Evolutionary conservation across 108 stramenopile species (phyloP), one percentile per base, ranked within the genome.

Genomic region (Nitzschia sp.): DNA sequence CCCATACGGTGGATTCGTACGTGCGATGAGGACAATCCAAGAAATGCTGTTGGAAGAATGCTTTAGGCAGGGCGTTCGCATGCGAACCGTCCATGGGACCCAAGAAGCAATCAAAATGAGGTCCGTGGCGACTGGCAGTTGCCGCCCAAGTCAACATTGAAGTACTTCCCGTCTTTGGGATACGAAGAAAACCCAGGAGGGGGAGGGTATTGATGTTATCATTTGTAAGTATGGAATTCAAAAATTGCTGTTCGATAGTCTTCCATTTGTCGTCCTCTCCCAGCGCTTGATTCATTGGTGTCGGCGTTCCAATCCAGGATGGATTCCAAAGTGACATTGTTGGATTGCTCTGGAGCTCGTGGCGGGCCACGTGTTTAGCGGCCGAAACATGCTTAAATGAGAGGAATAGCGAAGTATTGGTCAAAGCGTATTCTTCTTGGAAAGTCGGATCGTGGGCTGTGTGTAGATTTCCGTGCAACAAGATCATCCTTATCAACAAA

Each of bases 121-220:
- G 42, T 3, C 62, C 42, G 1, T n/a, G 18, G 0, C 15, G 36
- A 19, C 26, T 46, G 30, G 47, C 34, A 42, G 47, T 9, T 13
- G 19, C 48, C 4, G 45, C 45, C 65, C 65, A 66, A 28, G 31
- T 54, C 49, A 66, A 53, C 1, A 66, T n/a, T 0, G 65, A 25
- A n/a, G 65, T 66, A 35, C 65, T 66, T 30, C 49, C 65, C 4
- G 65, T 66, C 49, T 66, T 66, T 19, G 65, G 48, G 2, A 66
- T 25, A 1, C 65, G 47, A 23, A 66, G 15, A 23, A 66, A 54
- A 9, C 38, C 53, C 2, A 42, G n/a, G n/a, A n/a, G n/a, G n/a
- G n/a, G n/a, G n/a, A n/a, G n/a, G n/a, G n/a, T n/a, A n/a, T n/a
- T n/a, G n/a, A n/a, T n/a, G n/a, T n/a, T n/a, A n/a, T n/a, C n/a